Base-by-base conservation (phyloP, 768 basidiomycete species). In the Tricholoma sp. region DNA sequence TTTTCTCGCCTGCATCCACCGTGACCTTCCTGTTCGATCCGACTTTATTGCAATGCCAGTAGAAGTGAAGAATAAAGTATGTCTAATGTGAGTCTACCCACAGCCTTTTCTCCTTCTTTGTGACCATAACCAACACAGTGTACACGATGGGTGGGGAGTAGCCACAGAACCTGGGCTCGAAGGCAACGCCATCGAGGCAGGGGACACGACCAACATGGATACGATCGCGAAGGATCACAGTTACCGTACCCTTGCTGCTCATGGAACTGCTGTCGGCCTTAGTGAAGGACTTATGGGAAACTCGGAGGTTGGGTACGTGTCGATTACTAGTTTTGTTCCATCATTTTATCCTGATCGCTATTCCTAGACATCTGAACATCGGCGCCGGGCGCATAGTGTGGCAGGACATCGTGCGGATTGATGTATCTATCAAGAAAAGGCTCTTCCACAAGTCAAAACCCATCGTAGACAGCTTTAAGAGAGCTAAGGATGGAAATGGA, bases 341-440 rank as follows among this genome's bases (percentile, higher is more conserved):
- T 41, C 52, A 13, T 29, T 49, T 52, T 10, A 33, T 44, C 20
- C 48, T 33, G 11, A 47, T 50, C 32, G 12, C 24, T 24, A 24
- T 24, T 49, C 57, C n/a, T 58, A 96, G 94, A 3, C 94, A 97
- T 68, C 74, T 97, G 58, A 98, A 98, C 72, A 92, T 95, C 61
- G 94, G 94, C 33, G 95, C 95, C 53, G 95, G 94, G 0, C 86
- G 94, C 18, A 81, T 97, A 50, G 94, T 97, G 29, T 97, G 95
- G 95, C 95, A 98, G 70, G 95, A 98, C 65, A 98, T 98, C 62
- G 95, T 97, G 64, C 84, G 87, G 60, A 97, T 97, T 65, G 94
- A 98, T 64, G 88, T 94, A 48, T 79, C 86, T 17, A 96, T 98
- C 72, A 86, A 92, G 74, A 96, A 94, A 69, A 74, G 80, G 55